Conservation (phyloP, 192 early-diverging fungal genomes). For the Spizellomyces punctatus region DNA sequence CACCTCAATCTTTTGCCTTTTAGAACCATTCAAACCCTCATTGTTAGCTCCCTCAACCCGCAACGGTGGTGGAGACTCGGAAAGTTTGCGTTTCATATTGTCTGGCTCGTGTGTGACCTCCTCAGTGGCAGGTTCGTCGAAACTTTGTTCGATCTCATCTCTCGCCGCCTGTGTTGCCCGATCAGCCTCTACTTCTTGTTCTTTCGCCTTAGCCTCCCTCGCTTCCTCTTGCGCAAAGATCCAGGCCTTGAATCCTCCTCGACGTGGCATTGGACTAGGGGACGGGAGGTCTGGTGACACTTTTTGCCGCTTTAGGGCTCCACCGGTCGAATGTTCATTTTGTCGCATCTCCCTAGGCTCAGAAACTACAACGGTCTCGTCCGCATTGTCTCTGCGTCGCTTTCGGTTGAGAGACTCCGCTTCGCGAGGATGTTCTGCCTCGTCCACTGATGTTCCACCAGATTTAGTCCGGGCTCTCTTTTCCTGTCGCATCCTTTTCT, state of each 20-base stretch:
- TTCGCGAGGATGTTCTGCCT: neutral
- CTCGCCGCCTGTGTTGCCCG: neutral
- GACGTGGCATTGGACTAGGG: neutral
- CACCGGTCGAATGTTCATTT: too few relatives aligned
- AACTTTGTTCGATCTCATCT: neutral
- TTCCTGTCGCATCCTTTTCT: slow-evolving; percentile 6
- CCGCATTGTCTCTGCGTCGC: neutral
- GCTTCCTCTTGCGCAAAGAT: slow-evolving; percentile 26
- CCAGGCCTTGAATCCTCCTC: slow-evolving; percentile 20
- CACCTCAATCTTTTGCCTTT: neutral
- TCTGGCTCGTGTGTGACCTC: neutral
- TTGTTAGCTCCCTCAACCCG: neutral
- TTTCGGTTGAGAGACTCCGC: neutral
- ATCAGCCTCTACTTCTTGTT: neutral
- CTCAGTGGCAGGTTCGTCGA: neutral
- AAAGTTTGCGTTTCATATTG: neutral
- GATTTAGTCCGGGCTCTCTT: slow-evolving; percentile 14
- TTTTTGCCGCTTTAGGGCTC: too few relatives aligned
- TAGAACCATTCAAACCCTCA: too few relatives aligned
- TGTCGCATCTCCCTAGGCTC: neutral
- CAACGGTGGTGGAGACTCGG: neutral
- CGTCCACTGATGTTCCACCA: slow-evolving; percentile 11
- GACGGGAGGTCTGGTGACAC: neutral
- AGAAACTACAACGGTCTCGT: neutral
- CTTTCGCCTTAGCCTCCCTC: slow-evolving; percentile 4